phyloP scores from a whole-genome alignment of 2,329 filamentous ascomycete genomes.

The Calonectria fujianensis region DNA sequence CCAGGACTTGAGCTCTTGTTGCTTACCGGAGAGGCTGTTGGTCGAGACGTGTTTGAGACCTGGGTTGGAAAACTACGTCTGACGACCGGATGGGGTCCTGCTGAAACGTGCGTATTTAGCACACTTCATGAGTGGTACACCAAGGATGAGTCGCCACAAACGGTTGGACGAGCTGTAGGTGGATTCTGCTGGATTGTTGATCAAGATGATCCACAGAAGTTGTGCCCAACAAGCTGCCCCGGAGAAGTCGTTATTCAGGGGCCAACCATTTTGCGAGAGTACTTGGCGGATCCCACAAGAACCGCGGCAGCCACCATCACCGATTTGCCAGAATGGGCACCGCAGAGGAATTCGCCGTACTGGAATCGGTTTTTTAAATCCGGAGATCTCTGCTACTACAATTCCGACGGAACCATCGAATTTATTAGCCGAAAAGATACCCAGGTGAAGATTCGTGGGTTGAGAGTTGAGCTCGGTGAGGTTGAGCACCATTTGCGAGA shows the following conservation, averaged over 20 bases:
- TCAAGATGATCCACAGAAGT: conserved; percentile 16
- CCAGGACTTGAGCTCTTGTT: conserved; percentile 1
- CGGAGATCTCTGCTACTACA: conserved; percentile 17
- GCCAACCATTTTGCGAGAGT: conserved; percentile 8
- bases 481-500: conserved; percentile 12
- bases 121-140: conserved; percentile 19
- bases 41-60: conserved; percentile 14
- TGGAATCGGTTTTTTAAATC: conserved; percentile 28
- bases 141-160: conserved; percentile 17
- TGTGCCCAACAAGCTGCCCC: conserved; percentile 1
- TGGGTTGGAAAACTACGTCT: conserved; percentile 16
- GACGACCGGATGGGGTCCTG: conserved; percentile 4
- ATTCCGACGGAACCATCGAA: conserved; percentile 2
- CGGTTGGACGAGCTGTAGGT: background rate
- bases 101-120: conserved; percentile 15
- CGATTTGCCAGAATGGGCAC: conserved; percentile 18
- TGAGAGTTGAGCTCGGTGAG: conserved; percentile 53
- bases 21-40: conserved; percentile 15
- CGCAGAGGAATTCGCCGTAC: conserved; percentile 5
- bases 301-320: conserved; percentile 3
- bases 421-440: conserved; percentile 61
- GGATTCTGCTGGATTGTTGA: conserved; percentile 25
- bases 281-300: background rate
- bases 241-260: conserved; percentile 20
- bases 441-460: conserved; percentile 74